Base-by-base conservation (phyloP, 2,329 filamentous ascomycete genomes). In the Beauveria caledonica region DNA sequence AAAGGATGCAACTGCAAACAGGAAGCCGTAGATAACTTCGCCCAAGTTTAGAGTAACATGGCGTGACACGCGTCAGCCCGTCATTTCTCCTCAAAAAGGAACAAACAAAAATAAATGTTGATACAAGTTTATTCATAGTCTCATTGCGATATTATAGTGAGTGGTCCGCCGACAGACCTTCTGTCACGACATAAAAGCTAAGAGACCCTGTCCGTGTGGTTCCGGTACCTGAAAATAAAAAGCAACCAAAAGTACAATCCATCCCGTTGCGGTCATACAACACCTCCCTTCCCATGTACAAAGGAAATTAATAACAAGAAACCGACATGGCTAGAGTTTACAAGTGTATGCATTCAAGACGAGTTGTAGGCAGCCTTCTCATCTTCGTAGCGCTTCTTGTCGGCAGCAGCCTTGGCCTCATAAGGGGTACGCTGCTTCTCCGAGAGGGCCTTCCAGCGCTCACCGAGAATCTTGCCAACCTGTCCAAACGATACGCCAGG, bases 341-440 rank as follows among this genome's bases (percentile, higher is more conserved):
- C 63, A 60, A 58, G 60, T 58, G 61, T 58, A 62, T 64, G 63
- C 62, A 56, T 54, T 61, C 52, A 61, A 33, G 59, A 50, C 36
- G 59, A 61, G 71, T 91, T 87, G 83, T 96, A 99, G 66, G 85
- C 89, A 67, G 88, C 87, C 85, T 99, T 99, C 85, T 97, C 92
- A 68, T 96, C 90, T 77, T 97, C 93, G 75, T 97, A 99, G 64
- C 94, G 88, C 88, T 97, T 96, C 90, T 97, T 99, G 80, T 99
- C 94, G 66, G 88, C 82, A 57, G 89, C 90, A 73, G 94, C 94
- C 88, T 97, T 97, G 74, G 90, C 89, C 79, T 97, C 93, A 72
- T 97, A 99, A 11, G 94, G 94, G 65, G 83, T 80, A 70, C 93
- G 92, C 77, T 97, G 90, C 83, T 94, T 91, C 68, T 96, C 91